Percentiles rank a stretch among this genome's conserved stretches.
phyloP scores from a whole-genome alignment of 495 filamentous ascomycete species.

The Aspergillus conjunctus region DNA sequence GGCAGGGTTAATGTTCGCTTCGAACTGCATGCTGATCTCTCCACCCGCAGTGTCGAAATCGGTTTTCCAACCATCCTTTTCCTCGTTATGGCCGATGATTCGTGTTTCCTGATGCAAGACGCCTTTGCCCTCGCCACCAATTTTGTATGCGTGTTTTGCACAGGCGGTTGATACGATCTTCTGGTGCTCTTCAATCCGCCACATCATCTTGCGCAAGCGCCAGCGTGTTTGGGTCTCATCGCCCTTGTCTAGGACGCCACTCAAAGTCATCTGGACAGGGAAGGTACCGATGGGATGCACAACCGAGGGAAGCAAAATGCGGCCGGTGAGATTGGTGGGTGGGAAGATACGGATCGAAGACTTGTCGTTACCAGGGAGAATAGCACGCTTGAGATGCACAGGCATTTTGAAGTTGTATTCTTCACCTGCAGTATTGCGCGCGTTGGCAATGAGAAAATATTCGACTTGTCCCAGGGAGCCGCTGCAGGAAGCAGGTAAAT shows the following conservation, averaged over 20 bases:
- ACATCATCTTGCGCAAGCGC: conserved; percentile 86
- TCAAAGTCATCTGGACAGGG: conserved; percentile 73
- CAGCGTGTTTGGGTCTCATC: conserved; percentile 69
- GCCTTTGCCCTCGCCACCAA: conserved; percentile 74
- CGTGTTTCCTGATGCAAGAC: conserved; percentile 74
- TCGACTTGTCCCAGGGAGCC: conserved; percentile 70
- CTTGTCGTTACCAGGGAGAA: conserved; percentile 73
- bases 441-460: conserved; percentile 80
- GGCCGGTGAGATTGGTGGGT: conserved; percentile 87
- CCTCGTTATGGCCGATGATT: conserved; percentile 71
- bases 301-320: conserved; percentile 74
- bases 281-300: conserved; percentile 88
- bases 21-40: conserved; percentile 80
- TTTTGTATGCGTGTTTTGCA: conserved; percentile 70
- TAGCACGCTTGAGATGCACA: conserved; percentile 73
- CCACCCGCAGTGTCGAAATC: conserved; percentile 75
- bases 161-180: conserved; percentile 82
- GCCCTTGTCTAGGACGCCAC: conserved; percentile 72
- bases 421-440: conserved; percentile 59
- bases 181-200: conserved; percentile 87
- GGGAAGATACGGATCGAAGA: conserved; percentile 89
- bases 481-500: conserved; percentile 80
- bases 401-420: conserved; percentile 64
- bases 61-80: conserved; percentile 94
- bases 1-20: conserved; percentile 64